Percentiles rank a stretch among this genome's conserved stretches.
Evolutionary conservation across 257 asterid species (phyloP).

Genomic region (Mitragyna speciosa): DNA sequence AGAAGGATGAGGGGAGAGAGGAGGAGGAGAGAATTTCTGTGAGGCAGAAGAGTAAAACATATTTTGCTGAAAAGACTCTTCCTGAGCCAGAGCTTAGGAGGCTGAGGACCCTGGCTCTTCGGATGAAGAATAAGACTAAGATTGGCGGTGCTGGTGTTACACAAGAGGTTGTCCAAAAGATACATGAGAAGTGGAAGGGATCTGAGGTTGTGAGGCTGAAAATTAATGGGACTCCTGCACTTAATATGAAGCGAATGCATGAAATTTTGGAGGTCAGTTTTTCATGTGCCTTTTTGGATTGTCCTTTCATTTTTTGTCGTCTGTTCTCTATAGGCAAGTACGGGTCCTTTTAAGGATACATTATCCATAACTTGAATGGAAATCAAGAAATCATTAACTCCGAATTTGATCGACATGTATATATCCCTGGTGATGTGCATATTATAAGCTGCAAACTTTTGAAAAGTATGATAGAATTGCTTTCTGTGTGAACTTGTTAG

Average conservation of each 20-base stretch:
- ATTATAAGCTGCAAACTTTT: neutral
- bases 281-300: conserved; percentile 1
- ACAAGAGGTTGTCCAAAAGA: conserved; percentile 66
- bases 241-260: conserved; percentile 88
- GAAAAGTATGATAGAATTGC: neutral
- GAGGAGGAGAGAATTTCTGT: conserved; percentile 44
- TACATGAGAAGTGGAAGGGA: conserved; percentile 80
- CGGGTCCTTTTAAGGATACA: neutral
- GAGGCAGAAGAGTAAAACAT: conserved; percentile 54
- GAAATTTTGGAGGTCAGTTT: conserved; percentile 76
- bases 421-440: neutral
- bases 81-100: conserved; percentile 76
- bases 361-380: neutral
- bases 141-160: conserved; percentile 81
- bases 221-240: conserved; percentile 88
- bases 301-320: conserved; percentile 2
- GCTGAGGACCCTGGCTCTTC: conserved; percentile 66
- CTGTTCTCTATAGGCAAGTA: neutral
- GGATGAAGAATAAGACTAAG: conserved; percentile 65
- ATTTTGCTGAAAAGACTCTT: conserved; percentile 76
- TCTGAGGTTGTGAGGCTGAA: conserved; percentile 85
- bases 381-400: neutral
- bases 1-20: conserved; percentile 37
- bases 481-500: neutral
- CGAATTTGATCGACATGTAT: neutral